Base-by-base conservation (phyloP, 164 flowering plant genomes). In the Kalanchoe fedtschenkoi region DNA sequence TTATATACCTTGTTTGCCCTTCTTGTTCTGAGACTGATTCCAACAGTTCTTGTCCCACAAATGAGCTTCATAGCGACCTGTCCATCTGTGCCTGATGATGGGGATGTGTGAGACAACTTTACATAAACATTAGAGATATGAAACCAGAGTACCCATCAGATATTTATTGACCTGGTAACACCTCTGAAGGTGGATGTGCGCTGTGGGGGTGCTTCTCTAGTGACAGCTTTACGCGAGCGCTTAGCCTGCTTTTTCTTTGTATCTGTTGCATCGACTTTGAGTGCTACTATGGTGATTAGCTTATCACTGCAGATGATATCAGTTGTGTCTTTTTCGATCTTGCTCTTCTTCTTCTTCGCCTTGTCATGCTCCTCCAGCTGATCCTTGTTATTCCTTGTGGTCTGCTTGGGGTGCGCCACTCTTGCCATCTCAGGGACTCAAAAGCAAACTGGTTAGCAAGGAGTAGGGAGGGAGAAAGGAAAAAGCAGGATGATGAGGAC, bases 1-100 rank as follows among this genome's bases (percentile, higher is more conserved):
- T n/a, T n/a, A n/a, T n/a, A n/a, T n/a, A 90, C 99, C 93, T 84
- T 93, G 99, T 75, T 77, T 53, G 62, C 99, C 99, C 68, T 82
- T 90, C 78, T 93, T 93, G 83, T 85, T 90, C 72, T 85, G 93
- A 60, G 79, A 73, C 55, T 65, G 74, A 66, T 90, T 93, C 89
- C 88, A 85, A 13, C 83, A 74, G 65, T 68, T 75, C 76, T 86
- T 93, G 68, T 93, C 99, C 99, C 99, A 93, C 0, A 93, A 83
- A 46, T 93, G 99, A 60, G 97, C 97, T 70, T 95, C 99, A 74
- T 66, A 95, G 65, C 96, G 82, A 22, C 97, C 96, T 6, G 99
- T 87, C 95, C 95, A 88, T 74, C 96, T 79, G 56, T 95, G 99
- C 78, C 99, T 95, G 81, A 22, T 16, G 10, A 80, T 35, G 58